Percentiles rank a stretch among this genome's conserved stretches.
Evolutionary conservation across 169 alveolate genomes (phyloP).

Genomic region (Perkinsus chesapeaki): DNA sequence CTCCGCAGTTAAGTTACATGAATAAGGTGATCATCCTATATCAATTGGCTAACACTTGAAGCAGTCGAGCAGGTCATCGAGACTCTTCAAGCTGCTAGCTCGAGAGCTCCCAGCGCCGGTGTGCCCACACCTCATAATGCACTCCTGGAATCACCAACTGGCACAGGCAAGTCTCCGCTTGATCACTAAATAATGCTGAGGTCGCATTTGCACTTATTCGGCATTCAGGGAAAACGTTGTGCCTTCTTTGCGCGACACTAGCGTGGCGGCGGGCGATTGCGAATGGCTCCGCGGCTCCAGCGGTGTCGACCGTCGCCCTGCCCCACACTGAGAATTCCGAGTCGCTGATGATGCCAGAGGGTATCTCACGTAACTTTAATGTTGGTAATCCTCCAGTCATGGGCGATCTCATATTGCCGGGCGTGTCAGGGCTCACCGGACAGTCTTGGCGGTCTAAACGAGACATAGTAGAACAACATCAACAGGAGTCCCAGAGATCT

Average conservation of each 20-base stretch:
- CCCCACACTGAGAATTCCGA: no score
- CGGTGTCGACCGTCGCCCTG: neutral
- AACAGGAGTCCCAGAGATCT: neutral
- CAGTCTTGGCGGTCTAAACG: neutral
- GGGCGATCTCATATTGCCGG: neutral
- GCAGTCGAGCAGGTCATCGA: neutral
- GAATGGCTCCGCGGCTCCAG: neutral
- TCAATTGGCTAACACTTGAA: no score
- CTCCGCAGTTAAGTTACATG: neutral
- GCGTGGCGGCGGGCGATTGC: constrained; percentile 39
- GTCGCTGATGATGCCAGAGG: no score
- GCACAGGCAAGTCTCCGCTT: constrained; percentile 79
- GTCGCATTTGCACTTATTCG: no score
- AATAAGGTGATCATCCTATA: neutral
- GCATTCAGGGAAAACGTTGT: constrained; percentile 70
- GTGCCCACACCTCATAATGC: constrained; percentile 52
- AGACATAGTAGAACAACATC: neutral
- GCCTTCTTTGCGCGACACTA: constrained; percentile 74
- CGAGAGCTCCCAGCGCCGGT: neutral
- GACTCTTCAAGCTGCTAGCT: neutral
- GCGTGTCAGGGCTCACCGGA: neutral
- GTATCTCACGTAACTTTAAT: neutral
- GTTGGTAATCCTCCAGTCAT: neutral
- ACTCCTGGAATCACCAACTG: constrained; percentile 89
- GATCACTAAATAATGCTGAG: no score